phyloP scores from a whole-genome alignment of 2,329 filamentous ascomycete genomes.

The Chalaropsis ovoidea region DNA sequence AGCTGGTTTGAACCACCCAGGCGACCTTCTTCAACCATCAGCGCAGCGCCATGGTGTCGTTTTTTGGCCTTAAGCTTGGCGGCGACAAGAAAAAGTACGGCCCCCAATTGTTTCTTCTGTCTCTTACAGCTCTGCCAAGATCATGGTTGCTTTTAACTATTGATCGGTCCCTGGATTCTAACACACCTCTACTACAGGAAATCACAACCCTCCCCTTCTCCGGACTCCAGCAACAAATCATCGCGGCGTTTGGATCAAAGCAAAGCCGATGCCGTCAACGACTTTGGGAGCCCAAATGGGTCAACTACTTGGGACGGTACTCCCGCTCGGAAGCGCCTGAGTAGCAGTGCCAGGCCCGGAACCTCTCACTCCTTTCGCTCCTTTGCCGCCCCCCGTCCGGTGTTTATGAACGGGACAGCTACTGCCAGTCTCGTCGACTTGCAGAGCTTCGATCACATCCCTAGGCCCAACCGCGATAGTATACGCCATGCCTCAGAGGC shows the following conservation, averaged over 20 bases:
- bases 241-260: conserved; percentile 2
- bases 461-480: conserved; percentile 21
- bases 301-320: conserved; percentile 20
- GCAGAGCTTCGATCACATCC: conserved; percentile 19
- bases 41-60: conserved; percentile 42
- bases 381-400: conserved; percentile 21
- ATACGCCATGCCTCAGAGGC: conserved; percentile 17
- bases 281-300: neutral
- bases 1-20: conserved; percentile 28
- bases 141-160: neutral
- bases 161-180: neutral
- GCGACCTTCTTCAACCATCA: neutral
- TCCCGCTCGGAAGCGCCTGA: conserved; percentile 12
- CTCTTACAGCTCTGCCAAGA: conserved; percentile 20
- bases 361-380: conserved; percentile 25
- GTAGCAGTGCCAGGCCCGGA: conserved; percentile 25
- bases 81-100: conserved; percentile 49
- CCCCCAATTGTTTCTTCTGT: conserved; percentile 23
- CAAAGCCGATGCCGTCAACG: neutral
- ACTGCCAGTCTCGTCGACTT: conserved; percentile 23
- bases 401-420: conserved; percentile 25
- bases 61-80: conserved; percentile 48
- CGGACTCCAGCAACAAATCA: conserved; percentile 15
- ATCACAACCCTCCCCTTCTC: conserved; percentile 6
- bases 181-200: conserved; percentile 15